phyloP scores from a whole-genome alignment of 2,329 filamentous ascomycete species.

The Aureobasidium sp. region DNA sequence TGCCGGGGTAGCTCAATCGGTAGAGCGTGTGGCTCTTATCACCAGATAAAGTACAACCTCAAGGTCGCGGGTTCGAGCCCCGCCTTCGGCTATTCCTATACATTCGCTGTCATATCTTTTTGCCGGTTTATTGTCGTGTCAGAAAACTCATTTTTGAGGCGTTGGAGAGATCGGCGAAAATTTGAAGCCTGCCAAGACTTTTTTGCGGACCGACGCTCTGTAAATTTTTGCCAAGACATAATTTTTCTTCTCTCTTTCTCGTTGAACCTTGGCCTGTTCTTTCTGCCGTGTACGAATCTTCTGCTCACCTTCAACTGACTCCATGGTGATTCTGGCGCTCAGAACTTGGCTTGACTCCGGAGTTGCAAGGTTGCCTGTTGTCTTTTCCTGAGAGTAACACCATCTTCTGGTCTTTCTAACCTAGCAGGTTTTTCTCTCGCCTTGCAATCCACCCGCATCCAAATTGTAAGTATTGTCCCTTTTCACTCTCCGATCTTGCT shows the following conservation, averaged over 20 bases:
- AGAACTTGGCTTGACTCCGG: not conserved
- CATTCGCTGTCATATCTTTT: not conserved
- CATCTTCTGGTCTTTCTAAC: not conserved
- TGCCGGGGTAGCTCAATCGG: conserved; percentile 45
- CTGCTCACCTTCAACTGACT: not conserved
- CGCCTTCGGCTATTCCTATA: conserved; percentile 24
- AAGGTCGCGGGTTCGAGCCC: conserved; percentile 24
- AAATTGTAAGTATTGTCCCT: not conserved
- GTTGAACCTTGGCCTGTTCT: not conserved
- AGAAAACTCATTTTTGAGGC: not conserved
- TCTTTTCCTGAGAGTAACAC: not conserved
- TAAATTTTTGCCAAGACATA: not conserved
- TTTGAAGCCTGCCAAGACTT: not conserved
- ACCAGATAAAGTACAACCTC: conserved; percentile 16
- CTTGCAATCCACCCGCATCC: too few species aligned
- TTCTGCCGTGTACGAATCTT: not conserved
- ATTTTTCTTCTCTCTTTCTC: not conserved
- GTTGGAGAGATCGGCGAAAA: not conserved
- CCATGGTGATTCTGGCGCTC: not conserved
- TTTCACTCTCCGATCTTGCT: too few species aligned
- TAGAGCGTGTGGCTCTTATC: conserved; percentile 42
- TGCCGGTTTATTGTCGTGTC: not conserved
- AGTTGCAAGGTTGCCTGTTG: not conserved
- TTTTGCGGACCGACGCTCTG: not conserved
- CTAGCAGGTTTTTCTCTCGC: not conserved